Base-by-base conservation (phyloP, 1,284 basidiomycete species). In the Pseudozyma sp. region DNA sequence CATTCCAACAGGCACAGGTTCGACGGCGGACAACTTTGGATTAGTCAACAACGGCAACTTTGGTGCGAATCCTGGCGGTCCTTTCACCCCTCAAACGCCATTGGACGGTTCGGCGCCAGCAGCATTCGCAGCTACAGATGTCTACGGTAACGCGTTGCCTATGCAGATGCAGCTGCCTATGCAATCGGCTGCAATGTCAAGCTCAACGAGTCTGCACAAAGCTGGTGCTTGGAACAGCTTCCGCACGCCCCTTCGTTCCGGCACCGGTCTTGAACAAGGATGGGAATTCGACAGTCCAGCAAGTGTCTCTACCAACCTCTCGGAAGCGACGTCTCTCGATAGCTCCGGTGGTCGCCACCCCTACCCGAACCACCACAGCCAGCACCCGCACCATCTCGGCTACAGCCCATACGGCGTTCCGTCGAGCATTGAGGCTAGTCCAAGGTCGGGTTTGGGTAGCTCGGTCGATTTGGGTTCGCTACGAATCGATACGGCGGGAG, bases 261-360 rank as follows among this genome's bases (percentile, higher is more conserved):
- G 61, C 5, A 47, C 35, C 11, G 59, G 64, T 7, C 42, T 25
- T 14, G 65, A 60, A 9, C 55, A 34, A 5, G 44, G 48, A 1
- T 74, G 66, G 61, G 71, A 74, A 19, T 74, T 74, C 43, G 71
- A 74, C 45, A 74, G 71, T 42, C 71, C 71, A 1, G 71, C 71
- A 0, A 61, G 58, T 39, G 61, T 69, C 36, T 61, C 66, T 14
- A 74, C 71, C 10, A 74, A 60, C 31, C 62, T 74, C 0, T 74
- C 71, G 13, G 71, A 74, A 39, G 58, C 65, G 25, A 31, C 25
- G 3, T 74, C 71, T 38, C 49, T 69, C 19, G 71, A 74, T 34
- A 74, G 71, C 40, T 43, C 16, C 16, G 25, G 25, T 31, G 25
- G 25, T 31, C 25, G 25, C 25, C 25, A 31, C 25, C 25, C 25